phyloP scores from a whole-genome alignment of 768 basidiomycete genomes.

The Podaxis carcinomalis region DNA sequence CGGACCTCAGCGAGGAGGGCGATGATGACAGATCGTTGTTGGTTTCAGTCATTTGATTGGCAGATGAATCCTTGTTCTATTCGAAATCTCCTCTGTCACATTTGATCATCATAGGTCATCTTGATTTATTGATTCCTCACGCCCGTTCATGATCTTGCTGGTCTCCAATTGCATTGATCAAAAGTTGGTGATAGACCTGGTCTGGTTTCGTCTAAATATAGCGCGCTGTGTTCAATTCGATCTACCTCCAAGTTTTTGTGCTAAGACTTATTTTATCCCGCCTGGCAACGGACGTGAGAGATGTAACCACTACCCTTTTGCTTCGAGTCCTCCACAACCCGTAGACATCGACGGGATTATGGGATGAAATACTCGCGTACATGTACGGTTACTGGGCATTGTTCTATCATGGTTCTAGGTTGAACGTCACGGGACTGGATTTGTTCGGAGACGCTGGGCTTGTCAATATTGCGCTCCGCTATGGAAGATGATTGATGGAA shows the following conservation, averaged over 20 bases:
- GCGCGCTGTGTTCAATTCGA: not conserved
- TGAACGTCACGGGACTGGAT: not conserved
- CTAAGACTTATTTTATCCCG: not conserved
- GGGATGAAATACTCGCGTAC: not conserved
- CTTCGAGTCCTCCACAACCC: not conserved
- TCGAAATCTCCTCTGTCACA: not conserved
- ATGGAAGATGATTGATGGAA: conserved; percentile 4
- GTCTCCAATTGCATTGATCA: not conserved
- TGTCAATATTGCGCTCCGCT: not conserved
- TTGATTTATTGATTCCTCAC: not conserved
- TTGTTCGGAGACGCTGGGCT: not conserved
- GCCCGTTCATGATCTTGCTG: not conserved
- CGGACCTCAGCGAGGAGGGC: conserved; percentile 22
- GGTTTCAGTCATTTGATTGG: conserved; percentile 2
- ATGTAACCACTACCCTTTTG: not conserved
- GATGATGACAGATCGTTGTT: conserved; percentile 5
- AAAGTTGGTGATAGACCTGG: not conserved
- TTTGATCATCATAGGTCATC: not conserved
- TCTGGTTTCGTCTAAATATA: conserved; percentile 9
- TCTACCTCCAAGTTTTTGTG: not conserved
- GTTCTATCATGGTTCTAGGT: not conserved
- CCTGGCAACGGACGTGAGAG: conserved; percentile 1
- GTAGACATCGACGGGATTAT: not conserved
- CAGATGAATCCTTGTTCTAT: not conserved
- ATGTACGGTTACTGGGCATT: not conserved